Conservation (phyloP, 2,329 filamentous ascomycete species). For the Colletotrichum shisoi region DNA sequence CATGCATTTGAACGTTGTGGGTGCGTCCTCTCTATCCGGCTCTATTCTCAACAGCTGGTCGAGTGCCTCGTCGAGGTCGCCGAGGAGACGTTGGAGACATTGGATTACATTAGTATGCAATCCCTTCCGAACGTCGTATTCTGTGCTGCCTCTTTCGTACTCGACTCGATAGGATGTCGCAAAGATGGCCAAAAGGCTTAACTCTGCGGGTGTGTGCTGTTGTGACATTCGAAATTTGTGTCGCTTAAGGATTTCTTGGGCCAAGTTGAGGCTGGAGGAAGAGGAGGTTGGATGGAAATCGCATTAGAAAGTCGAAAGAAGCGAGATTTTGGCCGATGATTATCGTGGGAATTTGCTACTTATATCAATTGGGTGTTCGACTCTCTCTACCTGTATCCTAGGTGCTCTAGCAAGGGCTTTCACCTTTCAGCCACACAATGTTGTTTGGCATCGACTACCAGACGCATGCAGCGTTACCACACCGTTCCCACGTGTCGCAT, state of each 20-base stretch:
- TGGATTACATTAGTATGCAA: neutral
- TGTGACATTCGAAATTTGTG: neutral
- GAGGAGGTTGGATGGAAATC: neutral
- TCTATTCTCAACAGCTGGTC: neutral
- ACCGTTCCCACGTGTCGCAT: neutral
- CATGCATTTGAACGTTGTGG: neutral
- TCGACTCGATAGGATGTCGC: slow-evolving; percentile 14
- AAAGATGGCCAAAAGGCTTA: slow-evolving; percentile 6
- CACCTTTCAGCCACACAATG: neutral
- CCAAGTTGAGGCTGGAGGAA: neutral
- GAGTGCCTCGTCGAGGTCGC: slow-evolving; percentile 4
- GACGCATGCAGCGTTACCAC: neutral
- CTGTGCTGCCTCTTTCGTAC: slow-evolving; percentile 22
- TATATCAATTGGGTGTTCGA: neutral
- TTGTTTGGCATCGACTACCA: neutral
- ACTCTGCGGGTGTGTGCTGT: neutral
- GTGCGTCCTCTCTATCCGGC: neutral
- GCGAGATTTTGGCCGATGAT: neutral
- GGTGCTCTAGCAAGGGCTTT: neutral
- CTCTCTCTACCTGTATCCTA: neutral
- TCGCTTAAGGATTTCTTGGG: neutral
- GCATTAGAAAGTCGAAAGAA: neutral
- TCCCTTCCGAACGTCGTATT: slow-evolving; percentile 6
- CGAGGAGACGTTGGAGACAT: slow-evolving; percentile 4
- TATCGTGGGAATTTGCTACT: slow-evolving; percentile 5